Percentiles rank a stretch among this genome's conserved stretches.
Conservation (phyloP, 176 grass and related monocot species). For the Ensete ventricosum region DNA sequence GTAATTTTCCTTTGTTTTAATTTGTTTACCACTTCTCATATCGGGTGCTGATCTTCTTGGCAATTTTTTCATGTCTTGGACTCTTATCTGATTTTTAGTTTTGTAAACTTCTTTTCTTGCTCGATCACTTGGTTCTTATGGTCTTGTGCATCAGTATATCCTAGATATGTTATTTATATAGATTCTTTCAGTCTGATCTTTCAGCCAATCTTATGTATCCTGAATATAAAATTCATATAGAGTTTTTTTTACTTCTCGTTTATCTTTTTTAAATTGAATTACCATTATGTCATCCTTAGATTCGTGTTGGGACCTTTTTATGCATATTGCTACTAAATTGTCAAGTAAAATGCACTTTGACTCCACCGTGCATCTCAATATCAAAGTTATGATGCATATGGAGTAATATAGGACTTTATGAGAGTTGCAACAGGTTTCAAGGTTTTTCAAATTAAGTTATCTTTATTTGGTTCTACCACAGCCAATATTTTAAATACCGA, state of each 20-base stretch:
- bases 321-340: not conserved
- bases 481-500: too few relatives aligned
- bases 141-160: too few relatives aligned
- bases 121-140: too few relatives aligned
- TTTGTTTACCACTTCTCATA: not conserved
- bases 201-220: too few relatives aligned
- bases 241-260: too few relatives aligned
- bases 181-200: too few relatives aligned
- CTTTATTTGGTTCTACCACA: too few relatives aligned
- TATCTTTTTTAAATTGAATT: too few relatives aligned
- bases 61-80: not conserved
- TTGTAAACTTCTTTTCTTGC: too few relatives aligned
- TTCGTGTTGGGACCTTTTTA: not conserved
- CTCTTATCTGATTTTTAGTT: not conserved
- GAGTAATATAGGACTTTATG: not conserved
- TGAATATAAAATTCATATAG: too few relatives aligned
- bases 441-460: not conserved
- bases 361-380: not conserved
- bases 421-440: not conserved
- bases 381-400: not conserved
- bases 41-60: not conserved
- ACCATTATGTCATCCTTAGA: too few relatives aligned
- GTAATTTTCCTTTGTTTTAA: conserved; percentile 30
- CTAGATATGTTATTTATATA: too few relatives aligned
- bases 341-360: not conserved